phyloP scores from a whole-genome alignment of 2,329 filamentous ascomycete species.

The Fusarium duplospermum region DNA sequence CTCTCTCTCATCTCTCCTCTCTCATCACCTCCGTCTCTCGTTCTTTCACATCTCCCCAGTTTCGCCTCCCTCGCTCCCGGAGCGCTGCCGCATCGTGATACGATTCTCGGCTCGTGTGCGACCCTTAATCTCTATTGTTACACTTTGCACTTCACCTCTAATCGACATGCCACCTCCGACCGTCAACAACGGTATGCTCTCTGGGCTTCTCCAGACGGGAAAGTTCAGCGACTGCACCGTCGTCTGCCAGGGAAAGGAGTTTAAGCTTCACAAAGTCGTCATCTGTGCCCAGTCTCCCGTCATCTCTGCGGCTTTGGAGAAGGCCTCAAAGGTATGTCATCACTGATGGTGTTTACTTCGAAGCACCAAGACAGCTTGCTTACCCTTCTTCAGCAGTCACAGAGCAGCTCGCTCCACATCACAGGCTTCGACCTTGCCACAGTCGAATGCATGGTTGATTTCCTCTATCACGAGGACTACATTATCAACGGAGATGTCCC shows the following conservation, averaged over 20 bases:
- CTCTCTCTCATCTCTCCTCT: not conserved
- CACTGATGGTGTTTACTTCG: too few relatives aligned
- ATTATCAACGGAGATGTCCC: not conserved
- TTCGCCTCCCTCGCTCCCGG: not conserved
- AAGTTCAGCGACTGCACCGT: constrained; percentile 33
- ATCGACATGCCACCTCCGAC: not conserved
- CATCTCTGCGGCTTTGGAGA: constrained; percentile 21
- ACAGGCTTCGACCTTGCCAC: constrained; percentile 23
- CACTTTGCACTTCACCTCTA: not conserved
- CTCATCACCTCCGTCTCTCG: not conserved
- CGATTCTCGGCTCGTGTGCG: not conserved
- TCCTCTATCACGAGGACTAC: constrained; percentile 38
- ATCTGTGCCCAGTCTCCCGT: constrained; percentile 36
- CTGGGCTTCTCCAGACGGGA: not conserved
- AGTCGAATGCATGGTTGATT: constrained; percentile 35
- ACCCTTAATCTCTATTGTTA: not conserved
- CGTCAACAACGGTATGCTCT: not conserved
- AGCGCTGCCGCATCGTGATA: not conserved
- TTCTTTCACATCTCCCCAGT: not conserved
- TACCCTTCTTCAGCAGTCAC: constrained; percentile 20
- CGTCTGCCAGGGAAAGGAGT: constrained; percentile 25
- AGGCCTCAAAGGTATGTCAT: constrained; percentile 19
- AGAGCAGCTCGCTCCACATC: constrained; percentile 23
- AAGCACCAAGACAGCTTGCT: not conserved
- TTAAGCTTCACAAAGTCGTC: constrained; percentile 37